Percentiles rank a stretch among this genome's conserved stretches.
Evolutionary conservation across 179 eudicot species (phyloP).

Genomic region (Vitellaria paradoxa): DNA sequence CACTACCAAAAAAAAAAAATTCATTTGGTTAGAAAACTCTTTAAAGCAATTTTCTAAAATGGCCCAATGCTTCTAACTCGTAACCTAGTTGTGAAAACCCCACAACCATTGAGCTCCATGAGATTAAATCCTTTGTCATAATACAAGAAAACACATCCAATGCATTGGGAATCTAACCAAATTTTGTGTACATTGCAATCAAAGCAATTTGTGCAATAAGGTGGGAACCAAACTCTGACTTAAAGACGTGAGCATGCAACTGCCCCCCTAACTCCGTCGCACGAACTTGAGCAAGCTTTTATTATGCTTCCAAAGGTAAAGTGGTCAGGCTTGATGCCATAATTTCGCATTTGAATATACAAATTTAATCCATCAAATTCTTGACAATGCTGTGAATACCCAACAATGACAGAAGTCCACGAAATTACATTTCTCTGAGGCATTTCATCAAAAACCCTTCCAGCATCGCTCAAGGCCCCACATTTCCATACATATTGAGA

Average conservation of each 20-base stretch:
- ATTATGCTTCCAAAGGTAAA: conserved; percentile 35
- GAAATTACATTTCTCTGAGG: conserved; percentile 31
- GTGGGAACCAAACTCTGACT: conserved; percentile 26
- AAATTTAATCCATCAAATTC: conserved; percentile 24
- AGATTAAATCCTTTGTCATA: conserved; percentile 34
- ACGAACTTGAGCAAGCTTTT: conserved; percentile 32
- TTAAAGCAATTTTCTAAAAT: conserved; percentile 30
- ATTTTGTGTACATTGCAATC: conserved; percentile 37
- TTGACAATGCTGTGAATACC: conserved; percentile 28
- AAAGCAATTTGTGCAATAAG: conserved; percentile 34
- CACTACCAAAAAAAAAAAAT: conserved; percentile 36
- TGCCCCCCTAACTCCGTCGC: conserved; percentile 30
- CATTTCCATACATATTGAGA: conserved; percentile 46
- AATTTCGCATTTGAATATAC: conserved; percentile 26
- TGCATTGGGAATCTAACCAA: conserved; percentile 27
- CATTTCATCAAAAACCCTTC: conserved; percentile 36
- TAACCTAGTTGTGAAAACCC: conserved; percentile 38
- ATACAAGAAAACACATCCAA: conserved; percentile 23
- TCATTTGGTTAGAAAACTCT: conserved; percentile 34
- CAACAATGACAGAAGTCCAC: conserved; percentile 43
- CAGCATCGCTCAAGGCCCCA: conserved; percentile 34
- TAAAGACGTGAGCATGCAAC: conserved; percentile 33
- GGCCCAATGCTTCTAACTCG: conserved; percentile 29
- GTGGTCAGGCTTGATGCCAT: conserved; percentile 30
- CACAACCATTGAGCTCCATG: conserved; percentile 42